phyloP scores from a whole-genome alignment of 2,329 filamentous ascomycete genomes.

The Xylariaceae sp. region DNA sequence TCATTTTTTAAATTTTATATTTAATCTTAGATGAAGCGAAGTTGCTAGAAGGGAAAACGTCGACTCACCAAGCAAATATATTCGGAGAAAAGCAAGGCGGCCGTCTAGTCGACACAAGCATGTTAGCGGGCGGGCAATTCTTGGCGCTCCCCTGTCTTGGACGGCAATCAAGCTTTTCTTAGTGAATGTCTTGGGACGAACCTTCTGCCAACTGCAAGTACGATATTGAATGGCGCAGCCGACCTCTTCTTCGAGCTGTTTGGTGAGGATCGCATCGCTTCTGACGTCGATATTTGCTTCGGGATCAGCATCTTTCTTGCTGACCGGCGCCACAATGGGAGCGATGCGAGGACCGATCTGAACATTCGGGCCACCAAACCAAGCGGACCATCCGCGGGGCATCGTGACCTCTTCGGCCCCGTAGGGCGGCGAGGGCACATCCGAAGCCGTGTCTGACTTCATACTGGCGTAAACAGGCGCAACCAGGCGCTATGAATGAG shows the following conservation, averaged over 20 bases:
- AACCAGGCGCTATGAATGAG: background rate
- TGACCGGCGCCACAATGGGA: conserved; percentile 39
- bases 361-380: conserved; percentile 45
- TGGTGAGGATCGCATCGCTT: conserved; percentile 53
- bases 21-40: background rate
- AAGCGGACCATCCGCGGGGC: conserved; percentile 38
- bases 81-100: conserved; percentile 87
- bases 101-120: conserved; percentile 59
- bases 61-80: conserved; percentile 77
- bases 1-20: too few species aligned
- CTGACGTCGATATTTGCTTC: conserved; percentile 51
- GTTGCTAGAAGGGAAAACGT: background rate
- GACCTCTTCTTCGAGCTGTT: conserved; percentile 76
- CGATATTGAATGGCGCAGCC: conserved; percentile 85
- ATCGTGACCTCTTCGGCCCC: conserved; percentile 53
- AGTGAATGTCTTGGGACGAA: conserved; percentile 37
- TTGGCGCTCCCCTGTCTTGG: conserved; percentile 19
- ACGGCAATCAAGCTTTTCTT: background rate
- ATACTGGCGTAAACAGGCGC: conserved; percentile 6
- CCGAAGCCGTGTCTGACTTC: conserved; percentile 29
- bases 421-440: conserved; percentile 22
- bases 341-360: conserved; percentile 56
- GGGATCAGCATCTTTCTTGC: conserved; percentile 34
- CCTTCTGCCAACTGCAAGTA: conserved; percentile 92
- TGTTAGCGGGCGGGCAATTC: conserved; percentile 14